A percentile compares a stretch with the other conserved stretches of the same genome.
Evolutionary conservation across 164 flowering plant species (phyloP).

Genomic region (Paratinospora sagittata): DNA sequence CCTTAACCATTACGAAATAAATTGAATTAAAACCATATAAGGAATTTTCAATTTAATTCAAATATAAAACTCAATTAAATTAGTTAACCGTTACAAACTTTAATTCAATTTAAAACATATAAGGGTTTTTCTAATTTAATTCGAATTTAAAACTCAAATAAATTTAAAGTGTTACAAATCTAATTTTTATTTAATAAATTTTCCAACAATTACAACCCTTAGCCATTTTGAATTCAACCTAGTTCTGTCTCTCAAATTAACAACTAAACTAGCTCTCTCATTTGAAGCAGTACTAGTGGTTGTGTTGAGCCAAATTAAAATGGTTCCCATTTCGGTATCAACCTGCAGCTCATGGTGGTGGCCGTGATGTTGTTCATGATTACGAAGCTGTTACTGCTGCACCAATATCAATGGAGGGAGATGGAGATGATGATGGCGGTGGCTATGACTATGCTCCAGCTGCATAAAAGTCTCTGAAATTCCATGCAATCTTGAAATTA

Average conservation of each 20-base stretch:
- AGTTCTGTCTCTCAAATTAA: not conserved
- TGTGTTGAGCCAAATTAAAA: not conserved
- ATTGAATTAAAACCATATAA: too few relatives aligned
- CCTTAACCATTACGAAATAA: too few relatives aligned
- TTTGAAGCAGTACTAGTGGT: not conserved
- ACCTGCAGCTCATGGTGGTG: slow-evolving; percentile 6
- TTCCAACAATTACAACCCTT: slow-evolving; percentile 4
- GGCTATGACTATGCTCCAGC: slow-evolving; percentile 9
- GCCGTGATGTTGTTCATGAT: slow-evolving; percentile 3
- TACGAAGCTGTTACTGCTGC: slow-evolving; percentile 15
- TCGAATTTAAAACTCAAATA: too few relatives aligned
- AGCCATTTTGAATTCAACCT: too few relatives aligned
- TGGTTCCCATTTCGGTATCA: slow-evolving; percentile 8
- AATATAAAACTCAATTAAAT: too few relatives aligned
- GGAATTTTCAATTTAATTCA: too few relatives aligned
- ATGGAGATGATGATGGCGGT: slow-evolving; percentile 12
- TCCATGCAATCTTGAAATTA: too few relatives aligned
- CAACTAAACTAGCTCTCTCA: not conserved
- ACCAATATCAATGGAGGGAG: not conserved
- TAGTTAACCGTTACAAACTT: too few relatives aligned
- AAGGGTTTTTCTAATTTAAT: too few relatives aligned
- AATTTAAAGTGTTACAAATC: too few relatives aligned
- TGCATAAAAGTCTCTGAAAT: not conserved
- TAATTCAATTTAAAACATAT: too few relatives aligned
- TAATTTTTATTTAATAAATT: too few relatives aligned